Evolutionary conservation across 2,329 filamentous ascomycete genomes (phyloP).

Genomic region (Apiospora saccharicola): DNA sequence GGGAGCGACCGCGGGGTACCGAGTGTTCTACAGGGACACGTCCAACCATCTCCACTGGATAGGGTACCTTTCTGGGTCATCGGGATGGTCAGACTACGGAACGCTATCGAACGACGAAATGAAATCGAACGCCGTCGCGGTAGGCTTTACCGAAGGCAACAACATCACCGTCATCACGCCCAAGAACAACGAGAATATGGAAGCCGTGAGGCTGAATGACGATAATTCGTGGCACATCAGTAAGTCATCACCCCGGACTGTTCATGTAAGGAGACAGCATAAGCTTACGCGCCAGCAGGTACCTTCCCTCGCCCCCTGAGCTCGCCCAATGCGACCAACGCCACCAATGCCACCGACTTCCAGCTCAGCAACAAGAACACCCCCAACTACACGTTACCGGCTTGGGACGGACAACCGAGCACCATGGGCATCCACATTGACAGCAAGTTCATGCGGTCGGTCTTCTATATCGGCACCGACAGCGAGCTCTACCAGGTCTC

Average conservation of each 20-base stretch:
- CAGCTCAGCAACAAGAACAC: slow-evolving; percentile 30
- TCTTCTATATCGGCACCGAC: slow-evolving; percentile 50
- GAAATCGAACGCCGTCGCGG: slow-evolving; percentile 39
- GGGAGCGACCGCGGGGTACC: slow-evolving; percentile 43
- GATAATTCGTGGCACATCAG: slow-evolving; percentile 44
- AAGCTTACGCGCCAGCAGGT: slow-evolving; percentile 33
- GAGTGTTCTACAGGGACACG: slow-evolving; percentile 48
- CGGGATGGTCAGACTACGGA: slow-evolving; percentile 42
- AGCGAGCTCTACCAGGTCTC: slow-evolving; percentile 42
- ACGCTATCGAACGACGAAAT: slow-evolving; percentile 42
- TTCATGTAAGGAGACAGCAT: neutral
- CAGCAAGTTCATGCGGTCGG: slow-evolving; percentile 36
- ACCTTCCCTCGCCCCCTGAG: slow-evolving; percentile 44
- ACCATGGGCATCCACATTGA: slow-evolving; percentile 42
- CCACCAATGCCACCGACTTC: slow-evolving; percentile 34
- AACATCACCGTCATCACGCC: slow-evolving; percentile 47
- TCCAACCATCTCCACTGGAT: slow-evolving; percentile 42
- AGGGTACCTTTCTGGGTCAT: slow-evolving; percentile 38
- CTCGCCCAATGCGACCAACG: slow-evolving; percentile 36
- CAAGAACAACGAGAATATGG: slow-evolving; percentile 43
- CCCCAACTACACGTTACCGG: slow-evolving; percentile 40
- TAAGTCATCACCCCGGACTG: slow-evolving; percentile 33
- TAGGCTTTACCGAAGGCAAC: slow-evolving; percentile 37
- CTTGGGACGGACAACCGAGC: slow-evolving; percentile 41
- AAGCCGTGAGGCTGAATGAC: slow-evolving; percentile 38